Base-by-base conservation (phyloP, 495 filamentous ascomycete species). In the Xanthoparmelia taractica region DNA sequence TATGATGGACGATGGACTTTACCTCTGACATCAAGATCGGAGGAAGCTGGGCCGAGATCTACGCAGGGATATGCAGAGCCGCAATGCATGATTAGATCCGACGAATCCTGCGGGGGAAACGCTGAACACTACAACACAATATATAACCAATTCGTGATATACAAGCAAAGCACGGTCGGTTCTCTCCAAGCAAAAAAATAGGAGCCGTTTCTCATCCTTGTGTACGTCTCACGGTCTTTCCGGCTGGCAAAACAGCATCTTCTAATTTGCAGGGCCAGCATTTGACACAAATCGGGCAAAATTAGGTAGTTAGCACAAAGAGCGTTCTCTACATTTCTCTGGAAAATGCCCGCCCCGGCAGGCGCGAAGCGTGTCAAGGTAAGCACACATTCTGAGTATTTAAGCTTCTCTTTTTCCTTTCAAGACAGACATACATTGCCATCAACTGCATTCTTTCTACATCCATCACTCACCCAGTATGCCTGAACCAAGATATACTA, bases 321-420 rank as follows among this genome's bases (percentile, higher is more conserved):
- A 20, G 7, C 0, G 10, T 54, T 20, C 33, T 29, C 8, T 54
- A 33, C 50, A 54, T 29, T 33, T 54, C 29, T 10, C 50, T 25
- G 3, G 1, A 37, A 18, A 15, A 85, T 85, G 83, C 82, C 83
- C 29, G 79, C 83, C 52, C 78, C 80, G 31, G 75, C 78, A 56
- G 75, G 76, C 59, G 80, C 77, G 25, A 85, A 85, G 70, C 83
- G 83, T 60, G 79, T 85, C 66, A 79, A 80, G 71, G 82, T 85
- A 8, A 47, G 64, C 50, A 56, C 43, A 25, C 37, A 20, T 7
- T 52, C 33, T 12, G 12, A 34, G 60, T 10, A 5, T 15, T 25
- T 55, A 25, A 45, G 23, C 10, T 33, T 2, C 43, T 29, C 27
- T 37, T 0, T 17, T n/a, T 27, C 34, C 18, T 27, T 8, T n/a